Conservation (phyloP, 192 early-diverging fungal genomes). For the Spinellus fusiger region DNA sequence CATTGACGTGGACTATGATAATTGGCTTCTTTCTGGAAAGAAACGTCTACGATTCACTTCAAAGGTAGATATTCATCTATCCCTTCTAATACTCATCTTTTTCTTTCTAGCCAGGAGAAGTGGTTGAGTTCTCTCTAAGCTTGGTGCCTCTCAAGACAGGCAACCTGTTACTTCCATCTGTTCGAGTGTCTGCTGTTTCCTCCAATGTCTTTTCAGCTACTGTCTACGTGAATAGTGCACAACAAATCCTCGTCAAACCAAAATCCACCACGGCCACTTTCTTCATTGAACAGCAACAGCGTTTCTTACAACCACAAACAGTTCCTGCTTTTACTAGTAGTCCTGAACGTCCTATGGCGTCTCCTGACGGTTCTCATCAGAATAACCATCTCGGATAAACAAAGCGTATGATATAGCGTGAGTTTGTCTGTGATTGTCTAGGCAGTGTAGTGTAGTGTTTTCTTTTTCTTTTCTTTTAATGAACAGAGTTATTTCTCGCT, state of each 20-base stretch:
- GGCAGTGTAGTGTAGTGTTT: no score
- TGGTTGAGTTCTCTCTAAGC: slow-evolving; percentile 40
- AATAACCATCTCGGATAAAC: no score
- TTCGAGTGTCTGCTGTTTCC: slow-evolving; percentile 35
- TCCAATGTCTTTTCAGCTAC: slow-evolving; percentile 41
- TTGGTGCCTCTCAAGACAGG: slow-evolving; percentile 58
- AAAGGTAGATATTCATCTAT: slow-evolving; percentile 37
- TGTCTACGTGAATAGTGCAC: slow-evolving; percentile 50
- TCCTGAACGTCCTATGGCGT: neutral
- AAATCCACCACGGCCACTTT: slow-evolving; percentile 52
- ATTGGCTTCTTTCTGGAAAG: slow-evolving; percentile 63
- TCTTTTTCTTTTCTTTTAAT: no score
- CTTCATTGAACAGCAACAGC: slow-evolving; percentile 53
- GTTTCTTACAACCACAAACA: slow-evolving; percentile 20
- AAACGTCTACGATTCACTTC: slow-evolving; percentile 49
- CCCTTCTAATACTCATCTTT: neutral
- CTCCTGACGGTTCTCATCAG: no score
- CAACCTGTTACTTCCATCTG: slow-evolving; percentile 43
- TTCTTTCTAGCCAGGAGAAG: slow-evolving; percentile 38
- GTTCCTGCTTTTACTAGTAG: neutral
- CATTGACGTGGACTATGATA: slow-evolving; percentile 57
- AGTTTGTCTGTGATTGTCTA: no score
- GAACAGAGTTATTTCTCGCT: no score
- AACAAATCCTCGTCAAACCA: slow-evolving; percentile 52
- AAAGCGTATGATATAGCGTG: no score